Conservation (phyloP, 2,329 filamentous ascomycete genomes). For the Purpureocillium lavendulum region DNA sequence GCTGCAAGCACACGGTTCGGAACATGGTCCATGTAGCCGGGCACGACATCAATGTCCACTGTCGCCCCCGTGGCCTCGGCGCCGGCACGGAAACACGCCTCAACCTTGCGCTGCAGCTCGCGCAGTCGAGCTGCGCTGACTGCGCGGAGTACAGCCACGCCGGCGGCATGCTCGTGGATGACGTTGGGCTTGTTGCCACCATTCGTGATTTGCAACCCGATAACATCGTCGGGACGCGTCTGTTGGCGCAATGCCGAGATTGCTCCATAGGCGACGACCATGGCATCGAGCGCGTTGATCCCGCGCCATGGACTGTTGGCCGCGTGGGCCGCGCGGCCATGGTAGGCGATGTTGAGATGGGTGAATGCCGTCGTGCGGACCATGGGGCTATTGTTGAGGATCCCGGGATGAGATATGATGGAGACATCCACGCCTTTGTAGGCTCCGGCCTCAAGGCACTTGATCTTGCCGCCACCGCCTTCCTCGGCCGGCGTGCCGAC, state of each 20-base stretch:
- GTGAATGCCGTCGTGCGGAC: conserved; percentile 43
- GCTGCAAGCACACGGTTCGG: conserved; percentile 40
- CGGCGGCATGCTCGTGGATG: conserved; percentile 41
- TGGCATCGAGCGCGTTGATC: conserved; percentile 48
- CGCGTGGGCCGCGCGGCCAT: conserved; percentile 46
- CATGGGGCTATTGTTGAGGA: conserved; percentile 32
- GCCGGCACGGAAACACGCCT: conserved; percentile 28
- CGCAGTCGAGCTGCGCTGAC: conserved; percentile 29
- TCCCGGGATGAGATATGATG: conserved; percentile 19
- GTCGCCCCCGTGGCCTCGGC: conserved; percentile 34
- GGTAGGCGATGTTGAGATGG: conserved; percentile 40
- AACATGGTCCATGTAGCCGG: conserved; percentile 45
- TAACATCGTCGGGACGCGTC: conserved; percentile 39
- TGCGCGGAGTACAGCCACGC: conserved; percentile 35
- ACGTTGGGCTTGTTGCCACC: conserved; percentile 45
- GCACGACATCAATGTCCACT: conserved; percentile 27
- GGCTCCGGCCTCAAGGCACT: conserved; percentile 30
- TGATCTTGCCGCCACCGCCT: conserved; percentile 38
- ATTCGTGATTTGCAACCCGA: conserved; percentile 42
- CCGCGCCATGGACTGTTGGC: conserved; percentile 48
- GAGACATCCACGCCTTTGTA: conserved; percentile 14
- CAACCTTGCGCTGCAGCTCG: conserved; percentile 30
- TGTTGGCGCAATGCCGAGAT: conserved; percentile 47
- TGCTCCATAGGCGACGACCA: conserved; percentile 37
- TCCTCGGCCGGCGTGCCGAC: conserved; percentile 42